phyloP scores from a whole-genome alignment of 805 yeast genomes.

The Yarrowia sp. region DNA sequence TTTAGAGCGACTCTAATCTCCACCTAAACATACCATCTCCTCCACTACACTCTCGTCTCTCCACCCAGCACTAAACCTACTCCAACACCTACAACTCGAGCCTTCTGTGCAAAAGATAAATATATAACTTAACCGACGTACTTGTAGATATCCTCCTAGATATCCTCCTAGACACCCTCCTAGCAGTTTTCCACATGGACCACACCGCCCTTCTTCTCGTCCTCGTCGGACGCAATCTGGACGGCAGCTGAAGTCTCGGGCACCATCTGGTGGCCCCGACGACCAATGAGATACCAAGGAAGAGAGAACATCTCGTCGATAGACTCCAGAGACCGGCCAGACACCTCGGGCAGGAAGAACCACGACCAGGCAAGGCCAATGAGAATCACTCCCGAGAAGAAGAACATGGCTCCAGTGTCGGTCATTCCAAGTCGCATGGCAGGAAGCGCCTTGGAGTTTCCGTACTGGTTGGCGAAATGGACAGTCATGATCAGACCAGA shows the following conservation, averaged over 20 bases:
- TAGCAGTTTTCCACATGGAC: constrained; percentile 30
- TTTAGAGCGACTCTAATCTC: neutral
- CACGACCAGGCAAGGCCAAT: constrained; percentile 57
- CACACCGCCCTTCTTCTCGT: constrained; percentile 29
- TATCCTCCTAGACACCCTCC: neutral
- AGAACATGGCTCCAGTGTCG: constrained; percentile 60
- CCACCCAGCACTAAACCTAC: constrained; percentile 21
- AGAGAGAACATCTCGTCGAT: constrained; percentile 60
- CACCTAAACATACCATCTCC: neutral
- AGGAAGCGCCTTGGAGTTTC: constrained; percentile 63
- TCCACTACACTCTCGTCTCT: neutral
- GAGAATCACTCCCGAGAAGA: constrained; percentile 56
- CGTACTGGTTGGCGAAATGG: constrained; percentile 65
- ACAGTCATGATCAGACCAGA: constrained; percentile 61
- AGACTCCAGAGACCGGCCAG: constrained; percentile 60
- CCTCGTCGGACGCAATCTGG: constrained; percentile 16
- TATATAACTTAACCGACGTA: neutral
- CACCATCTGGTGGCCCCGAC: constrained; percentile 29
- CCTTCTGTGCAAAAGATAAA: constrained; percentile 1
- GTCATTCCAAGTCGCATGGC: constrained; percentile 57
- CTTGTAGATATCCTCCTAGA: too few relatives aligned
- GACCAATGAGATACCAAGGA: constrained; percentile 66
- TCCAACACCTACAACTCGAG: neutral
- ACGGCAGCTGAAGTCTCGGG: constrained; percentile 30
- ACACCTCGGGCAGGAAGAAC: constrained; percentile 60